These are phyloP conservation scores for Entrophospora sp. DNA, from an alignment of 192 early-diverging fungal species.

Conservation along the genomic window DNA sequence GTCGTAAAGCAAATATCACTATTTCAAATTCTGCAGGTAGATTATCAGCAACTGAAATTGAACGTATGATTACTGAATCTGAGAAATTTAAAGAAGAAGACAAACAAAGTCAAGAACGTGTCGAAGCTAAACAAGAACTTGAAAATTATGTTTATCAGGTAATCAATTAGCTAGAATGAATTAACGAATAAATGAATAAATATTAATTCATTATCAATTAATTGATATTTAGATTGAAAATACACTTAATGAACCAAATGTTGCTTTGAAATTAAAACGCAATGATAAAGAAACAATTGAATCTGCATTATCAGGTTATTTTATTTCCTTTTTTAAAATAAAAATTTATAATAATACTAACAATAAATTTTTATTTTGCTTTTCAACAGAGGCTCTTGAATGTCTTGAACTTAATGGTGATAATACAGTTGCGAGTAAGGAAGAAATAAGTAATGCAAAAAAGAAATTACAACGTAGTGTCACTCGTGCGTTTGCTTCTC, in stretches of 20 bases:
- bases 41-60: too few species aligned
- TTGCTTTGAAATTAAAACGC: constrained; percentile 60
- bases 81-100: constrained; percentile 78
- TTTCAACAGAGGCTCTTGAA: constrained; percentile 57
- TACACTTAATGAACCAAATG: constrained; percentile 60
- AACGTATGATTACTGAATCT: constrained; percentile 86
- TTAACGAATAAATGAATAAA: constrained; percentile 51
- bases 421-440: constrained; percentile 30
- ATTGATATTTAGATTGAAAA: too few species aligned
- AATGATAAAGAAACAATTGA: constrained; percentile 62
- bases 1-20: too few species aligned
- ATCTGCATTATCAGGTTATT: constrained; percentile 60
- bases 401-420: constrained; percentile 49
- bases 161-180: too few species aligned
- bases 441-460: constrained; percentile 44
- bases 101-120: too few species aligned
- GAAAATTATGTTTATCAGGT: too few species aligned
- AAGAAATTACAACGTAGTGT: constrained; percentile 55
- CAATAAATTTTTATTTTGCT: too few species aligned
- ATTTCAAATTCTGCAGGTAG: too few species aligned
- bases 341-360: too few species aligned
- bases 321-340: too few species aligned
- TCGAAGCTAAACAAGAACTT: too few species aligned
- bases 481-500: constrained; percentile 47
- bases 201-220: constrained; percentile 33